Evolutionary conservation across 2,329 filamentous ascomycete genomes (phyloP).

Genomic region (Chaetomiaceae sp.): DNA sequence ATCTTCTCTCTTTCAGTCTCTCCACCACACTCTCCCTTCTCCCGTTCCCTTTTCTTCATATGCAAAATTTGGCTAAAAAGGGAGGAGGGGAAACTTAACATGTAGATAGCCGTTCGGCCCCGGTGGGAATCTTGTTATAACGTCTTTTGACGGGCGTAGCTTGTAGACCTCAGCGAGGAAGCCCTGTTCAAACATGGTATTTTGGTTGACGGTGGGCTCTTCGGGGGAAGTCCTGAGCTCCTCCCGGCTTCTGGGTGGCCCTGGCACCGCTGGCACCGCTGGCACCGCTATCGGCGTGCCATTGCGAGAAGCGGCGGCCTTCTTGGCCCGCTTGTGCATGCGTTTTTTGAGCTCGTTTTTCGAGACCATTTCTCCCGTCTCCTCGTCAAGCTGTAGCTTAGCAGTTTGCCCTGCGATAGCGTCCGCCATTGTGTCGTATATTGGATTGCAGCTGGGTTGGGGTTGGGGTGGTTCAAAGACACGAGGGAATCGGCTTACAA

Average conservation of each 20-base stretch:
- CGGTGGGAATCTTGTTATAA: slow-evolving; percentile 73
- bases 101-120: slow-evolving; percentile 92
- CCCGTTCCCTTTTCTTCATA: no score
- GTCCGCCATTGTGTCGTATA: no score
- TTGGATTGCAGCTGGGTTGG: no score
- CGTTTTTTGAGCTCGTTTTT: slow-evolving; percentile 60
- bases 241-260: no score
- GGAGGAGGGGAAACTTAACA: slow-evolving; percentile 5
- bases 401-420: slow-evolving; percentile 42
- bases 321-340: slow-evolving; percentile 52
- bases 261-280: neutral
- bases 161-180: slow-evolving; percentile 69
- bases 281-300: neutral
- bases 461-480: no score
- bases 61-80: no score
- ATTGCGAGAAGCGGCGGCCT: slow-evolving; percentile 37
- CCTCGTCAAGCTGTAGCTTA: slow-evolving; percentile 57
- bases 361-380: slow-evolving; percentile 59
- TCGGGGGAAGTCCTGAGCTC: no score
- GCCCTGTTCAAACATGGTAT: slow-evolving; percentile 74
- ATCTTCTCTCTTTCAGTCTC: no score
- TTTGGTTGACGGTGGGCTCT: slow-evolving; percentile 44
- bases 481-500: no score
- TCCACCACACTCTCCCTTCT: no score
- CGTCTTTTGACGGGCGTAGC: slow-evolving; percentile 56